Evolutionary conservation across 2,329 filamentous ascomycete genomes (phyloP).

Genomic region (Fusarium sp.): DNA sequence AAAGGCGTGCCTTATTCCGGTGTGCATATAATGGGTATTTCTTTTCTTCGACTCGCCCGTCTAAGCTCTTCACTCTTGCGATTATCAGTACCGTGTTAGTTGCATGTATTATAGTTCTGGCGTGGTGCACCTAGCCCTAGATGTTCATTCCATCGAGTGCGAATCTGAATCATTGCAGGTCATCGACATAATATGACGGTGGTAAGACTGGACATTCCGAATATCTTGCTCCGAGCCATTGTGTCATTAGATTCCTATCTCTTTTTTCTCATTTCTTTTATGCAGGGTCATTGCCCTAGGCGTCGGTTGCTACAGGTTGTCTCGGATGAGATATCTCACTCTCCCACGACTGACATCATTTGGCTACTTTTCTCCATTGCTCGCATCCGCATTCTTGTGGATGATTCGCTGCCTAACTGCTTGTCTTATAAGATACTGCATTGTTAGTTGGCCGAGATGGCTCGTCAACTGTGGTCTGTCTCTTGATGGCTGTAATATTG

Average conservation of each 20-base stretch:
- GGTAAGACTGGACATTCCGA: neutral
- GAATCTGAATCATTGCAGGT: slow-evolving; percentile 13
- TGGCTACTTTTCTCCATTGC: neutral
- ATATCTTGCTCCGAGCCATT: neutral
- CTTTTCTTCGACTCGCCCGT: neutral
- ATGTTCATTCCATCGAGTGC: slow-evolving; percentile 14
- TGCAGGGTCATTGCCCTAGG: neutral
- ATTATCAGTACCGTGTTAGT: neutral
- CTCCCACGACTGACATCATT: neutral
- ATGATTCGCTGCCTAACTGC: neutral
- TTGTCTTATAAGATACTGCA: neutral
- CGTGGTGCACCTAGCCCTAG: slow-evolving; percentile 3
- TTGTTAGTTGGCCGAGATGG: neutral
- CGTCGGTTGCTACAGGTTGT: neutral
- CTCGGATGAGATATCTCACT: neutral
- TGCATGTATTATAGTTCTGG: neutral
- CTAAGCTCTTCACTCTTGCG: neutral
- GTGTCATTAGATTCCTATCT: neutral
- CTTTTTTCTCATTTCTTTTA: neutral
- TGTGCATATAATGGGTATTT: neutral
- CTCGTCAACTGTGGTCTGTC: neutral
- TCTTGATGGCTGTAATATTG: too few species aligned
- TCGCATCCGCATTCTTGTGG: neutral
- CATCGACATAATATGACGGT: neutral
- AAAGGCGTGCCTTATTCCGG: neutral